Evolutionary conservation across 345 rosid species (phyloP), one percentile per base, ranked within the genome.

Genomic region (Lepidium aucheri): DNA sequence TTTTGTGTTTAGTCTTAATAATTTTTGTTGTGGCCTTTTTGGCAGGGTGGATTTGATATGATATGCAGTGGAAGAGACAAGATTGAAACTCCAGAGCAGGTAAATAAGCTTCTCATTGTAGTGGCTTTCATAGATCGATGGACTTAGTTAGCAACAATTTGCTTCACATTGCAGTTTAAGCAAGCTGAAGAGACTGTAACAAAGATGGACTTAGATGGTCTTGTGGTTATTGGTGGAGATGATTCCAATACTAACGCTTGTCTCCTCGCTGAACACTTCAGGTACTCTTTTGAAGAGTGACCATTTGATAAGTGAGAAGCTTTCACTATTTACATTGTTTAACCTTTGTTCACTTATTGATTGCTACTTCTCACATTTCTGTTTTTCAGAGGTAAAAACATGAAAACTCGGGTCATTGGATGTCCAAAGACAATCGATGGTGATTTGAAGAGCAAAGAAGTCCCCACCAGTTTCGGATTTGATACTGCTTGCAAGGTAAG

Each of bases 391-490:
- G 39, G 53, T 67, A 90, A 94, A 70, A 85, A 90, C 68, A 14
- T 94, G 82, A 94, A 90, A 82, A 77, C 93, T 57, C 74, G 47
- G 13, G 99, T 94, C 46, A 83, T 94, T 67, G 99, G 99, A 15
- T 90, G 97, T 75, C 99, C 99, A 39, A 94, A 94, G 76, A 94
- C 99, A 28, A 94, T 94, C 16, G 97, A 94, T 78, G 99, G 97
- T 62, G 99, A 94, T 81, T 79, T 94, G 73, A 94, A 90, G 77
- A 82, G 86, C 77, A 88, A 94, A 79, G 97, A 94, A 76, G 97
- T 90, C 55, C 99, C 99, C 4, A 15, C 85, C 28, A 94, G 99
- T 82, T 90, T 94, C 72, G 99, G 99, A 40, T 94, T 94, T 35
- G 99, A 94, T 59, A 94, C 99, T 1, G 97, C 99, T 51, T 94